Percentiles rank a stretch among this genome's conserved stretches.
phyloP scores from a whole-genome alignment of 495 filamentous ascomycete species.

The Parmelia sp. region DNA sequence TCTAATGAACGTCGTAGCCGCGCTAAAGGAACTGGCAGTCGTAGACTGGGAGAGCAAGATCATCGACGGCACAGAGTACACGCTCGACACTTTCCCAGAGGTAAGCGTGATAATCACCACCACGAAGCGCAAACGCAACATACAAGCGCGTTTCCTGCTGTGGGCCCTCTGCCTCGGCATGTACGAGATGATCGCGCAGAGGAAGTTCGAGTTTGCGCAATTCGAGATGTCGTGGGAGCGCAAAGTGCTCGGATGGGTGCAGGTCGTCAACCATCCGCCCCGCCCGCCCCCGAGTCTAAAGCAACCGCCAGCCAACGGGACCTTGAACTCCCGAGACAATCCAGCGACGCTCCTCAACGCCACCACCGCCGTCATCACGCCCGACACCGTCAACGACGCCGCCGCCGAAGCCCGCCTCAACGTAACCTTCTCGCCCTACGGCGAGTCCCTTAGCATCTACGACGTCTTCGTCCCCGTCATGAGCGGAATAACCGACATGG shows the following conservation, averaged over 20 bases:
- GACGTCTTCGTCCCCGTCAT: constrained; percentile 8
- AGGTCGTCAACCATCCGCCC: constrained; percentile 1
- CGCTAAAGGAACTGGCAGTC: constrained; percentile 5
- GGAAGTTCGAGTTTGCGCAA: constrained; percentile 7
- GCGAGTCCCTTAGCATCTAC: neutral
- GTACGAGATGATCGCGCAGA: neutral
- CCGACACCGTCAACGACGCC: neutral
- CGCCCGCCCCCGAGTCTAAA: neutral
- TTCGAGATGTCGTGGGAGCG: neutral
- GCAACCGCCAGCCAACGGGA: neutral
- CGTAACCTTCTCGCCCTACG: neutral
- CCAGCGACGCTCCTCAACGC: neutral
- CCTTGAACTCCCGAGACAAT: neutral
- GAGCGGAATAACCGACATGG: constrained; percentile 3
- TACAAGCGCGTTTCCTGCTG: neutral
- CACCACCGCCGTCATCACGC: neutral
- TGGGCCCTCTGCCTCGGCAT: constrained; percentile 7
- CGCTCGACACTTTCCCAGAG: neutral
- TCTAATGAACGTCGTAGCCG: neutral
- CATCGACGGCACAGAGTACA: neutral
- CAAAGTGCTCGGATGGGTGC: neutral
- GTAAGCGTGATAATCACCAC: neutral
- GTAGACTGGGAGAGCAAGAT: neutral
- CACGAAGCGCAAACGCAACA: neutral
- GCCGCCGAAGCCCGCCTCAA: constrained; percentile 1